phyloP scores from a whole-genome alignment of 2,329 filamentous ascomycete genomes.

The Aspergillus sp. region DNA sequence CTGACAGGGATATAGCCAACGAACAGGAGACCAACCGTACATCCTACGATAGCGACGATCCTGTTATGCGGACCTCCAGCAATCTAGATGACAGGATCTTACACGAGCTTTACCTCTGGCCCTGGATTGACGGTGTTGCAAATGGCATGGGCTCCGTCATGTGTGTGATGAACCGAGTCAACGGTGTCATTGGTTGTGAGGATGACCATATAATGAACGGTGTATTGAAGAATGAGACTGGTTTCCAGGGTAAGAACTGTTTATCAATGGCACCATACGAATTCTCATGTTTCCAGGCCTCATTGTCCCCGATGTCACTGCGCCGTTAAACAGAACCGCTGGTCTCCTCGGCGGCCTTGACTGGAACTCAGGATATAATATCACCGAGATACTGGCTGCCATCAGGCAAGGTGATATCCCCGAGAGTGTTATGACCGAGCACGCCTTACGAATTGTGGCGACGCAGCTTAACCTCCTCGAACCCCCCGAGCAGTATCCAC shows the following conservation, averaged over 20 bases:
- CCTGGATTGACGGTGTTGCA: background rate
- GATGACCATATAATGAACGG: background rate
- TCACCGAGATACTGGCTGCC: background rate
- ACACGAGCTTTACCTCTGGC: background rate
- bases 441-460: background rate
- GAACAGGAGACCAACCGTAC: background rate
- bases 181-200: background rate
- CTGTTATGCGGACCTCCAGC: background rate
- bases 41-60: background rate
- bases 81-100: background rate
- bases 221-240: background rate
- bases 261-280: background rate
- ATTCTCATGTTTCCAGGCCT: background rate
- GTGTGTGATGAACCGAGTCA: slow-evolving; percentile 1
- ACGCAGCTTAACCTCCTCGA: background rate
- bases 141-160: background rate
- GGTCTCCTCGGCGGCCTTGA: background rate
- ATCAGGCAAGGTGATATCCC: background rate
- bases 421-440: background rate
- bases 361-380: background rate
- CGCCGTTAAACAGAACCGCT: background rate
- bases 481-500: background rate
- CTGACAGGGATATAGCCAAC: background rate
- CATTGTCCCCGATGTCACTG: background rate
- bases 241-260: background rate